Percentiles rank a stretch among this genome's conserved stretches.
Conservation (phyloP, 768 basidiomycete species). For the Suillus bovinus region DNA sequence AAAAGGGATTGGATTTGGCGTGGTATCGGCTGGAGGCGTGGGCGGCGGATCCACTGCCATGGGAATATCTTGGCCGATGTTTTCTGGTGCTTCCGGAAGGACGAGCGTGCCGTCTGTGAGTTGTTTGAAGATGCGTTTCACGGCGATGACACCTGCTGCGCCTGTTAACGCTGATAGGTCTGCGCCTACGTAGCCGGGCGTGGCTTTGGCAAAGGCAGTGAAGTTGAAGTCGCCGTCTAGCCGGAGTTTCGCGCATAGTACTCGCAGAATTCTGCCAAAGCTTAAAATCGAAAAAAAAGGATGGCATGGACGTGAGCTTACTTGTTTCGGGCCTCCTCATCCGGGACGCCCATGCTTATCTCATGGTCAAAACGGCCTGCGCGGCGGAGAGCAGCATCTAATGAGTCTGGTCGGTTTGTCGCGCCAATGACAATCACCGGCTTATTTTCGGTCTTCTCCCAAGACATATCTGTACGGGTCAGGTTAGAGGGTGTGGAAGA, state of each 20-base stretch:
- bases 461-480: constrained; percentile 79
- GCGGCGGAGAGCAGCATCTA: constrained; percentile 89
- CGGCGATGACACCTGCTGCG: constrained; percentile 93
- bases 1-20: constrained; percentile 32
- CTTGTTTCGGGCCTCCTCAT: constrained; percentile 88
- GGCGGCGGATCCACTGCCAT: constrained; percentile 40
- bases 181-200: constrained; percentile 97
- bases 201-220: constrained; percentile 80
- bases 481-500: neutral
- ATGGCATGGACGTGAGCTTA: constrained; percentile 39
- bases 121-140: constrained; percentile 91
- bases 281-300: neutral
- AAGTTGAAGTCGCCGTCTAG: constrained; percentile 91
- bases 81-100: constrained; percentile 43
- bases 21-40: constrained; percentile 21
- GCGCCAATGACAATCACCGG: constrained; percentile 95
- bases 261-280: constrained; percentile 75
- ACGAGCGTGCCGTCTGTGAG: constrained; percentile 65
- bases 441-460: constrained; percentile 92
- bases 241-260: constrained; percentile 80
- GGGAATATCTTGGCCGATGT: constrained; percentile 24
- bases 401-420: constrained; percentile 92
- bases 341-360: constrained; percentile 96
- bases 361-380: constrained; percentile 98
- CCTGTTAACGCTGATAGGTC: constrained; percentile 89